Evolutionary conservation across 345 rosid genomes (phyloP), one percentile per base, ranked within the genome.

Genomic region (Salix caprea): DNA sequence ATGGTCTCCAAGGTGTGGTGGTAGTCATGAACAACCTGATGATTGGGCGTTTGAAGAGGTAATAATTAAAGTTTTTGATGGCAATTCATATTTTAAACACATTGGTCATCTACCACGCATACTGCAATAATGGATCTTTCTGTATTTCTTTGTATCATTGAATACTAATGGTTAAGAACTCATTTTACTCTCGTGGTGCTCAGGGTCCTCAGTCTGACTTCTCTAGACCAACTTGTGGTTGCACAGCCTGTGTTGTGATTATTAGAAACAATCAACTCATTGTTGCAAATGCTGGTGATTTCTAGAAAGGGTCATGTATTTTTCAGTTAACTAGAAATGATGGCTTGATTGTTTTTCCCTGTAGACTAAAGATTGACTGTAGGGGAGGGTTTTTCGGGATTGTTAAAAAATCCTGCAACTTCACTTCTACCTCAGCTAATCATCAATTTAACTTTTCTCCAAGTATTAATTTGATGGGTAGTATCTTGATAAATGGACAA

Each of bases 201-300:
- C 83, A 92, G 98, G 98, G 99, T 28, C 98, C 94, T 80, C 99
- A 93, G 81, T 91, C 99, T 81, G 98, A 92, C 78, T 94, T 94
- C 79, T 16, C 93, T 85, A 96, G 98, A 78, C 97, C 96, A 71
- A 89, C 88, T 68, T 94, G 89, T 74, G 96, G 98, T 62, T 28
- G 92, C 87, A 94, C 98, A 19, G 97, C 97, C 77, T 92, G 97
- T 85, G 97, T 91, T 76, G 94, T 90, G 50, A 74, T 91, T 61
- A 67, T 92, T 54, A 30, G 4, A 30, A 30, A 30, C 32, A 30
- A 30, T 30, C 32, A 30, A 30, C 32, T 30, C 32, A 30, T 2
- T 30, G 32, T 30, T 30, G 32, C 32, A 30, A 30, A 30, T 30
- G 32, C 3, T 30, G 32, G 32, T 30, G 32, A 30, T 30, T 30